Percentiles rank a stretch among this genome's conserved stretches.
phyloP scores from a whole-genome alignment of 2,329 filamentous ascomycete genomes.

The Colletotrichum sojae region DNA sequence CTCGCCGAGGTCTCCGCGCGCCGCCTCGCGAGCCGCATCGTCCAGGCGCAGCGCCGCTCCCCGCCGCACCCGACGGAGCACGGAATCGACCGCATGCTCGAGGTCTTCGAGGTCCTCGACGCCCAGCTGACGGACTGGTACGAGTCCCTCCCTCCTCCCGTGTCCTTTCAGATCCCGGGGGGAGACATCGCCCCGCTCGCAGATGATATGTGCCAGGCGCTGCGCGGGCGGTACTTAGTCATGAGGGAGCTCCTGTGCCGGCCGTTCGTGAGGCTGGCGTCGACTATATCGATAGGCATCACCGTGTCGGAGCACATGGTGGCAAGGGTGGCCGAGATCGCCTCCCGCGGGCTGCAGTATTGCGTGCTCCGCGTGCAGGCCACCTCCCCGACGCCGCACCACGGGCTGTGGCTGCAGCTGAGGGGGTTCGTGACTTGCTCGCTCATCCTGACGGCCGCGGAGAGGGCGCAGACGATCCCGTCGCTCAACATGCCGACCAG shows the following conservation, averaged over 20 bases:
- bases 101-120: conserved; percentile 36
- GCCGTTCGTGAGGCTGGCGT: conserved; percentile 35
- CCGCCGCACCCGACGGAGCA: conserved; percentile 26
- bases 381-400: conserved; percentile 14
- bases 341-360: conserved; percentile 32
- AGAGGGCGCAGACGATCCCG: conserved; percentile 28
- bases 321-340: conserved; percentile 16
- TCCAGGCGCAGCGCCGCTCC: conserved; percentile 9
- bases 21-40: conserved; percentile 34
- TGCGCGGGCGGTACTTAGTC: conserved; percentile 26
- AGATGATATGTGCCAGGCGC: conserved; percentile 36
- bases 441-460: conserved; percentile 30
- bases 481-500: conserved; percentile 34
- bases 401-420: conserved; percentile 34
- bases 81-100: conserved; percentile 39
- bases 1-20: conserved; percentile 37
- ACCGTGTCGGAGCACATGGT: conserved; percentile 19
- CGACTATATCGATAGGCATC: conserved; percentile 29
- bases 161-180: conserved; percentile 34
- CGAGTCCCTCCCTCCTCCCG: conserved; percentile 16
- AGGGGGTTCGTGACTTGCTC: conserved; percentile 38
- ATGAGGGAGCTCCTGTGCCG: conserved; percentile 33
- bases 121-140: conserved; percentile 40
- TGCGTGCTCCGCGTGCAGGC: conserved; percentile 35
- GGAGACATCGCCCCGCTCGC: conserved; percentile 22